These are phyloP conservation scores for Spongiforma sp. DNA, from an alignment of 1,284 basidiomycete species.

Conservation along the genomic window DNA sequence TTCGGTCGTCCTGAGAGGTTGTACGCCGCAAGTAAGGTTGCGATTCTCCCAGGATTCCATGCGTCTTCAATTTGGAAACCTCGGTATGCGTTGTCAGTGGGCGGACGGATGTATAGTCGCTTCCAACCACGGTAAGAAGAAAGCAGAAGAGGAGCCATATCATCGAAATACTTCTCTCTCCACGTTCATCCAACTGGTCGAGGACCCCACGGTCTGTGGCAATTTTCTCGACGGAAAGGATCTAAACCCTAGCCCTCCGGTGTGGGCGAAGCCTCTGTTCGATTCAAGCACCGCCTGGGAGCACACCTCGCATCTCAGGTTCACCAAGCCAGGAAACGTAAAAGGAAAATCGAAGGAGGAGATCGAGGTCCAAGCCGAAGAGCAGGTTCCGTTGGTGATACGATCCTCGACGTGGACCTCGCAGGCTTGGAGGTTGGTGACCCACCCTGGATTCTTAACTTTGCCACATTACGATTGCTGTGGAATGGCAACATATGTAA, in stretches of 20 bases:
- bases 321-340: neutral
- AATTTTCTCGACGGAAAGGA: constrained; percentile 15
- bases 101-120: neutral
- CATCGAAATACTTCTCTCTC: neutral
- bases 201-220: neutral
- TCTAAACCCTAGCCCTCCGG: neutral
- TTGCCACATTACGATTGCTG: neutral
- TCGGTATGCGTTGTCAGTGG: neutral
- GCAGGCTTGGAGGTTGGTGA: neutral
- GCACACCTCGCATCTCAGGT: neutral
- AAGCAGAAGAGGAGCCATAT: neutral
- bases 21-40: neutral
- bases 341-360: neutral
- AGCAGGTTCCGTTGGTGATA: neutral
- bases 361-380: neutral
- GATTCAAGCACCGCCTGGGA: constrained; percentile 8
- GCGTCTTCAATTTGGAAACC: neutral
- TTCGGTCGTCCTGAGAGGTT: constrained; percentile 6
- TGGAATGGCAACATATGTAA: neutral
- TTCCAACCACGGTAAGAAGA: neutral
- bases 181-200: neutral
- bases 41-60: neutral
- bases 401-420: neutral
- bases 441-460: neutral
- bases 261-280: neutral